Base-by-base conservation (phyloP, 257 asterid species). In the Solanum sitiens region DNA sequence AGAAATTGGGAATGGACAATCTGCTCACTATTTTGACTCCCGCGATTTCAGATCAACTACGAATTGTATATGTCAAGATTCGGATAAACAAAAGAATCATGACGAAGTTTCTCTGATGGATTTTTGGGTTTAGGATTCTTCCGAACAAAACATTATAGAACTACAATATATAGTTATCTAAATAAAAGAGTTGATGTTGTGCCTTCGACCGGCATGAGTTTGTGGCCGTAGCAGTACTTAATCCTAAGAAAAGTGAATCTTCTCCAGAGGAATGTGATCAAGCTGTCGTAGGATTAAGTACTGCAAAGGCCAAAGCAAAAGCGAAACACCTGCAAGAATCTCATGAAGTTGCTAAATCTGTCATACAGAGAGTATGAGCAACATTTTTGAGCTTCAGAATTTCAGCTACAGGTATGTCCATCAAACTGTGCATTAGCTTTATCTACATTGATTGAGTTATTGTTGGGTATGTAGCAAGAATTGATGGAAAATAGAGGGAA, bases 241-340 rank as follows among this genome's bases (percentile, higher is more conserved):
- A 27, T 27, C 30, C 30, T 27, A 27, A 86, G 94, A 94, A 91
- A 91, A 93, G 91, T 86, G 98, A 96, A 93, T 93, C 98, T 83
- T 96, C 98, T 20, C 98, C 98, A 1, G 96, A 96, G 93, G 98
- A 96, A 82, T 96, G 99, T 87, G 99, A 96, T 93, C 93, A 94
- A 91, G 98, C 99, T 91, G 99, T 95, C 75, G 92, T 83, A 33
- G 98, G 96, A 87, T 91, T 95, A 72, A 94, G 94, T 89, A 90
- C 95, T 90, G 98, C 94, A 85, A 96, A 95, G 93, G 99, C 98
- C 88, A 95, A 93, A 92, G 98, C 94, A 76, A 96, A 93, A 92
- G 96, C 95, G 73, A 94, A 93, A 89, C 85, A 73, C 89, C 89
- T 93, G 91, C 98, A 90, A 74, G 95, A 94, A 88, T 90, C 97